A percentile compares a stretch with the other conserved stretches of the same genome.
Conservation (phyloP, 2,329 filamentous ascomycete genomes). For the Colletotrichum sp. region DNA sequence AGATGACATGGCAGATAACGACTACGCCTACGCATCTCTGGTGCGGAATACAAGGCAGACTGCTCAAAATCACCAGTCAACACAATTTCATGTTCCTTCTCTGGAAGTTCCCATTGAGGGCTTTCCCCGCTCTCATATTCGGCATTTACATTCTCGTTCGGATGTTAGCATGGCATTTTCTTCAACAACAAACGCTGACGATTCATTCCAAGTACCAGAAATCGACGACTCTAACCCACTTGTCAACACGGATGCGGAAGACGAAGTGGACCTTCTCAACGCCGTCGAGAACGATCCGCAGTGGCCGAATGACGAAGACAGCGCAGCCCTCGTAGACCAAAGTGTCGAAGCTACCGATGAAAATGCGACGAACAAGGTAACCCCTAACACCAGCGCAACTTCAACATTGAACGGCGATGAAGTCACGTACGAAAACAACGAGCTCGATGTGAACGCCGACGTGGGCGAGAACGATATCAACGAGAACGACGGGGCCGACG, state of each 20-base stretch:
- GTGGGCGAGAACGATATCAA: not conserved
- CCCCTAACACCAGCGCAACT: slow-evolving; percentile 32
- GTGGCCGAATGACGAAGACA: not conserved
- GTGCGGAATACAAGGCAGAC: not conserved
- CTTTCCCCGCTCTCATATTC: not conserved
- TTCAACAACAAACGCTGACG: slow-evolving; percentile 28
- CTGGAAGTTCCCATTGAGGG: not conserved
- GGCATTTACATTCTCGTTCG: slow-evolving; percentile 19
- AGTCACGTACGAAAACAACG: slow-evolving; percentile 26
- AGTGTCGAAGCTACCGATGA: not conserved
- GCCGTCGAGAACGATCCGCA: not conserved
- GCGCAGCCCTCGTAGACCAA: not conserved
- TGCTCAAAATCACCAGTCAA: not conserved
- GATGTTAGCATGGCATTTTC: slow-evolving; percentile 23
- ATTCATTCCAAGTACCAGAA: slow-evolving; percentile 24
- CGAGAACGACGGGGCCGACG: not conserved
- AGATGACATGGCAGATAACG: slow-evolving; percentile 13
- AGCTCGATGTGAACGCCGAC: slow-evolving; percentile 35
- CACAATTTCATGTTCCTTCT: not conserved
- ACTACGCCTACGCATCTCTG: not conserved
- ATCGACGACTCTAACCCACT: slow-evolving; percentile 30
- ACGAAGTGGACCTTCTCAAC: not conserved
- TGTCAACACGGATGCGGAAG: slow-evolving; percentile 22
- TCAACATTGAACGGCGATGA: slow-evolving; percentile 38
- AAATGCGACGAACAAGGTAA: slow-evolving; percentile 12